These are phyloP conservation scores for Globisporangium alternatum DNA, from an alignment of 352 stramenopile genomes.

Conservation along the genomic window DNA sequence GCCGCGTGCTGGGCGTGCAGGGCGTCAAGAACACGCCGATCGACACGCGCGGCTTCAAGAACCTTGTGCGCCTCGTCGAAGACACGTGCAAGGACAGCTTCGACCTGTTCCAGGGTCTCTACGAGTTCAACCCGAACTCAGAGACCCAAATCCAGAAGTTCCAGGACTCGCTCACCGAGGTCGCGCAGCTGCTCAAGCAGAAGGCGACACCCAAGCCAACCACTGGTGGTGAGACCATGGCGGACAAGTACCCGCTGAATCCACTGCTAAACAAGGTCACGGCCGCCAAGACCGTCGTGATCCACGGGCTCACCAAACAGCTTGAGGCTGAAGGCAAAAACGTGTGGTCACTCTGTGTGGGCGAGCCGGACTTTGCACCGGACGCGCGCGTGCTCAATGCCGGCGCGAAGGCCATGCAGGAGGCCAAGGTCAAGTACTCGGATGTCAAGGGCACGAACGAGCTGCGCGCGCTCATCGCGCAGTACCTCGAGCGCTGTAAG, in stretches of 20 bases:
- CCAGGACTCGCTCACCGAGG: slow-evolving; percentile 53
- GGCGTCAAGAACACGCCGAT: slow-evolving; percentile 89
- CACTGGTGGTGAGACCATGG: slow-evolving; percentile 31
- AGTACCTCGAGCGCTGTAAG: slow-evolving; percentile 91
- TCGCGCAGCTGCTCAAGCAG: slow-evolving; percentile 39
- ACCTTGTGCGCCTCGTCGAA: slow-evolving; percentile 95
- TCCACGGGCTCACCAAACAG: slow-evolving; percentile 93
- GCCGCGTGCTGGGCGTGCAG: slow-evolving; percentile 92
- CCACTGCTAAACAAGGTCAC: slow-evolving; percentile 83
- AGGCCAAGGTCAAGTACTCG: slow-evolving; percentile 93
- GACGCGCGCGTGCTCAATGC: slow-evolving; percentile 89
- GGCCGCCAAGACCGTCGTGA: slow-evolving; percentile 90
- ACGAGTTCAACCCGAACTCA: slow-evolving; percentile 95
- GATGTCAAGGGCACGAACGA: slow-evolving; percentile 90
- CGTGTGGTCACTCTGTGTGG: slow-evolving; percentile 92
- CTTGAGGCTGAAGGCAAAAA: slow-evolving; percentile 91
- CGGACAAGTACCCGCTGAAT: slow-evolving; percentile 59
- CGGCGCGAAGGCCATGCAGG: slow-evolving; percentile 57
- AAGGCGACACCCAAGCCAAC: slow-evolving; percentile 7
- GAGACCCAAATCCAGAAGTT: slow-evolving; percentile 81
- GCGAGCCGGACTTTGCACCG: slow-evolving; percentile 95
- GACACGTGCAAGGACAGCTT: slow-evolving; percentile 97
- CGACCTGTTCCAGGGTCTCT: slow-evolving; percentile 97
- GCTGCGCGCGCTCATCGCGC: slow-evolving; percentile 87
- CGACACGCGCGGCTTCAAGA: slow-evolving; percentile 97